Evolutionary conservation across 768 basidiomycete species (phyloP).

Genomic region (Strobilomyces confusus): DNA sequence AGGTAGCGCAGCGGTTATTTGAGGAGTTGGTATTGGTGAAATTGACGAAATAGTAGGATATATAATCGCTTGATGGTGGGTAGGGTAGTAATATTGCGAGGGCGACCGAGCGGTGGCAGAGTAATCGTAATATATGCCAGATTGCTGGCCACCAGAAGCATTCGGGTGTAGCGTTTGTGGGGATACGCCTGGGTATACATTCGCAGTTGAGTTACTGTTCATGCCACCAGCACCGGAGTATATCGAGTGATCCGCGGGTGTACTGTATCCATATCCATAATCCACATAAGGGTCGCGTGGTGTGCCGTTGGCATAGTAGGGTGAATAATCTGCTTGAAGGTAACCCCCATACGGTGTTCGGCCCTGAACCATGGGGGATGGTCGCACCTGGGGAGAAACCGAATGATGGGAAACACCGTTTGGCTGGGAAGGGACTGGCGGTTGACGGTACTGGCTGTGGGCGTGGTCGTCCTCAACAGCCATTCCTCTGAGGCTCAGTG

Average conservation of each 20-base stretch:
- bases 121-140: conserved; percentile 60
- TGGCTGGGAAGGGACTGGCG: conserved; percentile 25
- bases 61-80: conserved; percentile 53
- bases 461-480: conserved; percentile 51
- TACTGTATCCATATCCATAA: conserved; percentile 55
- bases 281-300: conserved; percentile 50
- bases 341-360: conserved; percentile 48
- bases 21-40: conserved; percentile 52
- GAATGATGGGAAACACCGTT: conserved; percentile 29
- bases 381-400: conserved; percentile 38
- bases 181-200: conserved; percentile 46
- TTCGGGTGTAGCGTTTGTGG: conserved; percentile 42
- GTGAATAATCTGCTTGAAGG: conserved; percentile 53
- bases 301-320: conserved; percentile 53
- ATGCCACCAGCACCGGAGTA: conserved; percentile 47
- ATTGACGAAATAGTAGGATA: conserved; percentile 51
- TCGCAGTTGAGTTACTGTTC: conserved; percentile 40
- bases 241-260: conserved; percentile 44
- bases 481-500: conserved; percentile 59
- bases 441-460: conserved; percentile 38
- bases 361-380: conserved; percentile 41
- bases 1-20: conserved; percentile 39
- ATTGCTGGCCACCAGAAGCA: conserved; percentile 42
- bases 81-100: conserved; percentile 60
- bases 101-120: conserved; percentile 42